These are phyloP conservation scores for Xerocomus brunneocitrinus DNA, from an alignment of 768 basidiomycete species.

Conservation along the genomic window DNA sequence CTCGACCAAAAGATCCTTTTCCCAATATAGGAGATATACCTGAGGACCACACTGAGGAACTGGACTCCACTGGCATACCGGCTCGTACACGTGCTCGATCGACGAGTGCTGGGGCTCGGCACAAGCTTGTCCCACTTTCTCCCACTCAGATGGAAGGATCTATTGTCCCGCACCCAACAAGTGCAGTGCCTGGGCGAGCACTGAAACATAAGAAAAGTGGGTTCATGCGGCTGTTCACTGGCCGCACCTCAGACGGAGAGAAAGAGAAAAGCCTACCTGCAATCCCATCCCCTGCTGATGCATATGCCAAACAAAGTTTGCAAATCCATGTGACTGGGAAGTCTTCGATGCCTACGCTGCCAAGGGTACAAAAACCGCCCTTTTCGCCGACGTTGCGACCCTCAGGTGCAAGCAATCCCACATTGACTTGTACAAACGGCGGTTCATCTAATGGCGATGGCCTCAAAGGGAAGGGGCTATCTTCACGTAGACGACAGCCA, in stretches of 20 bases:
- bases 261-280: constrained; percentile 43
- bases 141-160: constrained; percentile 41
- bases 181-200: constrained; percentile 35
- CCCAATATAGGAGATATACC: constrained; percentile 31
- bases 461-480: constrained; percentile 20
- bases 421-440: constrained; percentile 14
- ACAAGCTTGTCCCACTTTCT: constrained; percentile 35
- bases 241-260: constrained; percentile 32
- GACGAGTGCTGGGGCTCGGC: constrained; percentile 55
- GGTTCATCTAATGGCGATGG: constrained; percentile 7
- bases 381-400: constrained; percentile 35
- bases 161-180: constrained; percentile 9
- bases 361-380: constrained; percentile 41
- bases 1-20: constrained; percentile 28
- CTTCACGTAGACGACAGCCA: constrained; percentile 26
- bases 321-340: constrained; percentile 26
- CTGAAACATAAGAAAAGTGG: constrained; percentile 78
- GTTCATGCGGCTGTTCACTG: constrained; percentile 74
- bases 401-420: constrained; percentile 6
- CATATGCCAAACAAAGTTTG: constrained; percentile 26
- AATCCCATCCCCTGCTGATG: constrained; percentile 47
- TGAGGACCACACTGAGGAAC: constrained; percentile 22
- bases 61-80: constrained; percentile 18
- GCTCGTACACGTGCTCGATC: constrained; percentile 50
- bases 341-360: constrained; percentile 23